phyloP scores from a whole-genome alignment of 2,329 filamentous ascomycete species.

The Clonostachys sp. region DNA sequence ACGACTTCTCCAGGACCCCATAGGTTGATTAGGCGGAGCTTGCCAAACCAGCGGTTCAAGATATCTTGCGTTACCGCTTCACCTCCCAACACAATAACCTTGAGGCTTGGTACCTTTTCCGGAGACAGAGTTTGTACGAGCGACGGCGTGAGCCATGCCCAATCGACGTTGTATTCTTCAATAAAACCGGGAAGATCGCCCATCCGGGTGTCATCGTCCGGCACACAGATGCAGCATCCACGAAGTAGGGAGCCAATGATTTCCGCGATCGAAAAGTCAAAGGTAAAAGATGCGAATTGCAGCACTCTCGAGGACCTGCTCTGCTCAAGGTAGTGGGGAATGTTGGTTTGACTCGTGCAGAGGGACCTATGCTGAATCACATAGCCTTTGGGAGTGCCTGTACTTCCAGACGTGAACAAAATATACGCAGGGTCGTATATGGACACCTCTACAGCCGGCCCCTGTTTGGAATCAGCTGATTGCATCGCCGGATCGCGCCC shows the following conservation, averaged over 20 bases:
- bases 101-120: neutral
- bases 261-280: conserved; percentile 6
- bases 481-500: neutral
- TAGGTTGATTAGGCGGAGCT: conserved; percentile 3
- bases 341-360: conserved; percentile 4
- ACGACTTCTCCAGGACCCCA: conserved; percentile 5
- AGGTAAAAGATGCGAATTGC: conserved; percentile 7
- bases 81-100: conserved; percentile 3
- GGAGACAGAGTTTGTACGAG: neutral
- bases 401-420: conserved; percentile 7
- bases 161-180: conserved; percentile 7
- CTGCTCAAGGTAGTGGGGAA: conserved; percentile 9
- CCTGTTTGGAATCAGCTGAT: neutral
- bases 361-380: conserved; percentile 5
- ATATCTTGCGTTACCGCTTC: conserved; percentile 5
- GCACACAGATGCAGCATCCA: conserved; percentile 1
- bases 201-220: neutral
- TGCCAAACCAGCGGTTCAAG: conserved; percentile 4
- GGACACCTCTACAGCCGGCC: conserved; percentile 2
- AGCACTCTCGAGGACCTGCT: neutral
- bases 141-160: conserved; percentile 8
- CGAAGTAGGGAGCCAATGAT: neutral
- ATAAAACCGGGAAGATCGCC: conserved; percentile 15
- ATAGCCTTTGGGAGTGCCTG: conserved; percentile 8
- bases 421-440: conserved; percentile 6